These are phyloP conservation scores for Sporothrix luriei DNA, from an alignment of 2,329 filamentous ascomycete species.

Conservation along the genomic window DNA sequence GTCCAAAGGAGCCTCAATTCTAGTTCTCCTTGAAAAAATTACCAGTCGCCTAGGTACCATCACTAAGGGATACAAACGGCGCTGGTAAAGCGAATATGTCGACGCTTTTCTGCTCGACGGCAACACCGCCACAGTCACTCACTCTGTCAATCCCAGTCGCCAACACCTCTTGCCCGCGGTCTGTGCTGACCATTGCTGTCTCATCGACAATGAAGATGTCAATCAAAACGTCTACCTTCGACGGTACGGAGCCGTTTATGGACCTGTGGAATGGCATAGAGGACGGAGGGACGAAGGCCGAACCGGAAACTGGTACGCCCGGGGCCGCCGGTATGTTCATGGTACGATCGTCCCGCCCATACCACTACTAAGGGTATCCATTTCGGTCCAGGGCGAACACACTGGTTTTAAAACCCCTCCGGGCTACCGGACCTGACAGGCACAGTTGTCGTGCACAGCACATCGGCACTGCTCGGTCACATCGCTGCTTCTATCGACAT, in stretches of 20 bases:
- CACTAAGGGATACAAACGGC: neutral
- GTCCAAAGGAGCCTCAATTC: too few relatives aligned
- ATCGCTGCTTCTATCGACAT: neutral
- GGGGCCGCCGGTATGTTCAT: neutral
- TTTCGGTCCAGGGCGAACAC: too few relatives aligned
- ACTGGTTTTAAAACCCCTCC: too few relatives aligned
- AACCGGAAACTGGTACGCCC: too few relatives aligned
- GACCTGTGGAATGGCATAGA: neutral
- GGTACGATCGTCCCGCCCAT: too few relatives aligned
- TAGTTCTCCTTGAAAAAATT: too few relatives aligned
- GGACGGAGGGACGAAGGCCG: too few relatives aligned
- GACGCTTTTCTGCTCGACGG: neutral
- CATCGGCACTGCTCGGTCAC: conserved; percentile 36
- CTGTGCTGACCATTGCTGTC: neutral
- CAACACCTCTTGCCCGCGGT: neutral
- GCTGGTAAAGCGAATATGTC: neutral
- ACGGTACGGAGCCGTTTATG: neutral
- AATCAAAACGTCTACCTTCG: neutral
- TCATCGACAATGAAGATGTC: neutral
- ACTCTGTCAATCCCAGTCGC: neutral
- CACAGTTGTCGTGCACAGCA: conserved; percentile 41
- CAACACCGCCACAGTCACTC: neutral
- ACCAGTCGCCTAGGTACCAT: neutral
- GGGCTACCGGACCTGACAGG: conserved; percentile 30
- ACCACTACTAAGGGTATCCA: too few relatives aligned